phyloP scores from a whole-genome alignment of 257 asterid species.

The Solanum ossicruentum region DNA sequence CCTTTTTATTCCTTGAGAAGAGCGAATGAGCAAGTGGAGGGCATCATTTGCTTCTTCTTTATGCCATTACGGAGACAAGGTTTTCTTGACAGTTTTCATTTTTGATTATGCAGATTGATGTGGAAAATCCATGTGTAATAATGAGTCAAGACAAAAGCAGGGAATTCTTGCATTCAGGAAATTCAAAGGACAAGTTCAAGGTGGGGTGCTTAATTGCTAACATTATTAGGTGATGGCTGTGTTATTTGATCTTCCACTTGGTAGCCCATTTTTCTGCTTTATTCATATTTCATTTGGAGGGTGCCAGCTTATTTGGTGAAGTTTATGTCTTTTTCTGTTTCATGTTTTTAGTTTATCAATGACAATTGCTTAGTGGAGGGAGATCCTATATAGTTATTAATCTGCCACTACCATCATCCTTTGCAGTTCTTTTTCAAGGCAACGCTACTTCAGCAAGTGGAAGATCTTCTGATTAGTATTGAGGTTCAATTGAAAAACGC shows the following conservation, averaged over 20 bases:
- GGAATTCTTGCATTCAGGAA: constrained; percentile 91
- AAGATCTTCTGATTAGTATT: constrained; percentile 62
- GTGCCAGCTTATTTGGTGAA: background rate
- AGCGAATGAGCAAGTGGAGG: background rate
- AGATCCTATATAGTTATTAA: background rate
- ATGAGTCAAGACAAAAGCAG: constrained; percentile 98
- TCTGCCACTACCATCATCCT: constrained; percentile 5
- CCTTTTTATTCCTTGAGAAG: background rate
- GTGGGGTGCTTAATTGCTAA: constrained; percentile 15
- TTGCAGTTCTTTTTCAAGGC: constrained; percentile 93
- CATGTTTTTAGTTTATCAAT: background rate
- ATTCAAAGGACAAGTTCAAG: constrained; percentile 83
- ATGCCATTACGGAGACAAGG: background rate
- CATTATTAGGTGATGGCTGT: background rate
- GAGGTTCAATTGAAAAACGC: constrained; percentile 47
- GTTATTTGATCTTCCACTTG: background rate
- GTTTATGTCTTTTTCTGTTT: background rate
- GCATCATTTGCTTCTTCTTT: background rate
- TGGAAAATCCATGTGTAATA: constrained; percentile 92
- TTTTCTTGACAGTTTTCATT: background rate
- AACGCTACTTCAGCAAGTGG: constrained; percentile 87
- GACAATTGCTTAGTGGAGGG: background rate
- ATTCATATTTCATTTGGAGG: background rate
- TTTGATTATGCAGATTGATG: constrained; percentile 67
- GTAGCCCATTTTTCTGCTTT: background rate